Evolutionary conservation across 75 land plant genomes (phyloP), one percentile per base, ranked within the genome.

Genomic region (Ceratopteris richardii): DNA sequence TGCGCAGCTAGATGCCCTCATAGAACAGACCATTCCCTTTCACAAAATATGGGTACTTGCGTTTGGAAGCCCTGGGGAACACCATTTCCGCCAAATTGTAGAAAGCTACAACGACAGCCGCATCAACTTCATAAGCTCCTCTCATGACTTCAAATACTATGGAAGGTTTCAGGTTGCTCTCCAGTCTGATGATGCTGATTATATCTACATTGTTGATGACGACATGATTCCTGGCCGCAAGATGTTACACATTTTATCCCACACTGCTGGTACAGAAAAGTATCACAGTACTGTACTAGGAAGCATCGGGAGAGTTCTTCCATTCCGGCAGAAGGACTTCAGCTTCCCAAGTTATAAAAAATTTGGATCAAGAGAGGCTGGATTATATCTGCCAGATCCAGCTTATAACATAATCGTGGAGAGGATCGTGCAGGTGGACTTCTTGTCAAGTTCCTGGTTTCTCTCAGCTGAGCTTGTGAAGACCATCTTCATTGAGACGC

Each of bases 111-210:
- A 73, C 56, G 66, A 77, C 58, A 31, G 70, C 21, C 40, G 79
- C 4, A 66, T 77, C 31, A 10, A 25, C 71, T 77, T 77, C 55
- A 39, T 77, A 0, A 55, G 69, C 37, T 77, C 79, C 48, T 40
- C 71, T 1, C 62, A 67, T 50, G 77, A 77, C 39, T 77, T 77
- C 58, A 66, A 67, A 39, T 77, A 77, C 66, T 77, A 58, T 33
- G 79, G 79, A 14, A 54, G 79, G 16, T 77, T 77, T 31, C 79
- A 77, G 44, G 20, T 77, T 23, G 77, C 79, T 0, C 21, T 77
- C 26, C 79, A 77, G 67, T 60, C 79, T 20, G 86, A 90, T 46
- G 71, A 66, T 29, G 77, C 66, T 29, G 77, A 77, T 28, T 74
- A 30, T 42, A 71, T 77, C 0, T 77, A 77, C 66, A 57, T 77